These are phyloP conservation scores for Agastache rugosa DNA, from an alignment of 257 asterid species.

Conservation along the genomic window DNA sequence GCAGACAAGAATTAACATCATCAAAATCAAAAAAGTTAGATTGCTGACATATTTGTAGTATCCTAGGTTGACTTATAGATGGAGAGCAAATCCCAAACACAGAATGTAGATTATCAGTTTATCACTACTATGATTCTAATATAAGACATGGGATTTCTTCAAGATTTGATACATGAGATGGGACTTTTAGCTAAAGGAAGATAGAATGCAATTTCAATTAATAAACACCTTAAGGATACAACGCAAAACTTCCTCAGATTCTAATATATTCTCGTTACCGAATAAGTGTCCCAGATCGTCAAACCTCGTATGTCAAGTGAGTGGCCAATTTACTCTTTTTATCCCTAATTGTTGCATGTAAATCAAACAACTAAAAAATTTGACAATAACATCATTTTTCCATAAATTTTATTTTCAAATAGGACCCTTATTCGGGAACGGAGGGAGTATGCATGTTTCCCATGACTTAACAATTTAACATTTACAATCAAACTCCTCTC, in stretches of 20 bases:
- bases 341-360: too few relatives aligned
- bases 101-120: neutral
- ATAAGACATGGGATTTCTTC: neutral
- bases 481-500: neutral
- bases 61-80: neutral
- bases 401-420: too few relatives aligned
- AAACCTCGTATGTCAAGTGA: too few relatives aligned
- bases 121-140: neutral
- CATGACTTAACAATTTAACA: neutral
- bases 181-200: neutral
- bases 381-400: too few relatives aligned
- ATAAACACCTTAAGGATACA: too few relatives aligned
- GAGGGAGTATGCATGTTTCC: neutral
- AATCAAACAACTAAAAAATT: too few relatives aligned
- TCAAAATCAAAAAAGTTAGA: neutral
- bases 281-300: too few relatives aligned
- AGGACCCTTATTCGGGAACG: too few relatives aligned
- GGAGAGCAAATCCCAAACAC: neutral
- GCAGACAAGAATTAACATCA: neutral
- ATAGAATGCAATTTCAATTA: too few relatives aligned
- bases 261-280: too few relatives aligned
- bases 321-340: too few relatives aligned
- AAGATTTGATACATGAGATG: neutral
- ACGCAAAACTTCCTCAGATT: too few relatives aligned
- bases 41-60: neutral